Conservation (phyloP, 176 grass and related monocot species). For the Chloris gayana region DNA sequence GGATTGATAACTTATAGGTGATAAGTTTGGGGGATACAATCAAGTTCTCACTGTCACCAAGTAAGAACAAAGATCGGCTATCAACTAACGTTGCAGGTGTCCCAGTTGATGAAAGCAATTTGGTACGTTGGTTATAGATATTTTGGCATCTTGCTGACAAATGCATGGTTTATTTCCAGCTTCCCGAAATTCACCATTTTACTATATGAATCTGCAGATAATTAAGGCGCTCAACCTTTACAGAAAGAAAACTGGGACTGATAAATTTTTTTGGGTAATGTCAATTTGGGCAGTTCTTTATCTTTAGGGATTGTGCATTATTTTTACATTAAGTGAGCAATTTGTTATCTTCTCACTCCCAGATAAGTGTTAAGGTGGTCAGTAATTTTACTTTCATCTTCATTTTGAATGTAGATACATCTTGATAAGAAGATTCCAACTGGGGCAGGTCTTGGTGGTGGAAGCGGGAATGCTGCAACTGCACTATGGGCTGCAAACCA, state of each 20-base stretch:
- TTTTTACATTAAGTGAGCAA: not conserved
- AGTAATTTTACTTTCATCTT: constrained; percentile 12
- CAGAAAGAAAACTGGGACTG: constrained; percentile 86
- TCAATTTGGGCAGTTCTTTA: constrained; percentile 5
- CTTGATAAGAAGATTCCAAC: constrained; percentile 98
- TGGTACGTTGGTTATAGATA: constrained; percentile 51
- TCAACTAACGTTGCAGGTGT: constrained; percentile 92
- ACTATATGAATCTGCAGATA: constrained; percentile 63
- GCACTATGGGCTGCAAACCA: constrained; percentile 98
- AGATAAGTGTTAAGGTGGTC: not conserved
- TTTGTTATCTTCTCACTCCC: constrained; percentile 6
- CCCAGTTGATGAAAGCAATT: constrained; percentile 89
- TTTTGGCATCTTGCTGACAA: constrained; percentile 2
- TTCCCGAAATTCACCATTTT: constrained; percentile 16
- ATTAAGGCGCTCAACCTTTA: constrained; percentile 98
- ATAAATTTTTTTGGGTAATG: constrained; percentile 92
- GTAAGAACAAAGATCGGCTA: constrained; percentile 81
- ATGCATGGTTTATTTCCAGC: constrained; percentile 19
- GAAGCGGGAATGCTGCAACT: constrained; percentile 98
- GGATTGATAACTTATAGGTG: constrained; percentile 54
- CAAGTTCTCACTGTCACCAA: constrained; percentile 96
- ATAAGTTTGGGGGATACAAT: constrained; percentile 98
- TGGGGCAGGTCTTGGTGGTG: constrained; percentile 98
- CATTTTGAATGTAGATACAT: constrained; percentile 68
- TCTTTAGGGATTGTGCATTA: not conserved